phyloP scores from a whole-genome alignment of 169 alveolate species.

The Cryptosporidium meleagridis region DNA sequence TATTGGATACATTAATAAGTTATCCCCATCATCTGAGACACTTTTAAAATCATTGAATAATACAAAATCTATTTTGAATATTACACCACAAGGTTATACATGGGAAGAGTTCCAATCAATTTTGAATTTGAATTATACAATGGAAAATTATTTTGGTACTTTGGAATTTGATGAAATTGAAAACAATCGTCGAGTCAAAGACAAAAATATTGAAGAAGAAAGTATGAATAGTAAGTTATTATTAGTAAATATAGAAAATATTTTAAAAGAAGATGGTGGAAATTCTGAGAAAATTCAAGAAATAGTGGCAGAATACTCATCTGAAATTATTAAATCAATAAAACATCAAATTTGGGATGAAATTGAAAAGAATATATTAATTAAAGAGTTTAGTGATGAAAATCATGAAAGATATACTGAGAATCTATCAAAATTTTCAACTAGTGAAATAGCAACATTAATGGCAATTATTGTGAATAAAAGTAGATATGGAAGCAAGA shows the following conservation, averaged over 20 bases:
- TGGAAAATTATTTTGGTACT: conserved; percentile 36
- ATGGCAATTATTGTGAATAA: conserved; percentile 68
- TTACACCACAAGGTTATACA: conserved; percentile 65
- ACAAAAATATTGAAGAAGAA: conserved; percentile 3
- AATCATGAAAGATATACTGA: conserved; percentile 27
- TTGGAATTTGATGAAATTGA: conserved; percentile 31
- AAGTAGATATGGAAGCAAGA: conserved; percentile 62
- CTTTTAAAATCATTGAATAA: conserved; percentile 28
- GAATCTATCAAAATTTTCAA: conserved; percentile 1
- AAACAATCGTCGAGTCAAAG: background rate
- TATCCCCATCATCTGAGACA: conserved; percentile 34
- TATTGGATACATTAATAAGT: background rate
- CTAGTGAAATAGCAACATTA: conserved; percentile 37
- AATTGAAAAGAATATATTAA: conserved; percentile 12
- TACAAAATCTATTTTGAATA: conserved; percentile 45
- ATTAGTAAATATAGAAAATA: background rate
- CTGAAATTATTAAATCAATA: conserved; percentile 17
- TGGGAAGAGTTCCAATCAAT: conserved; percentile 67
- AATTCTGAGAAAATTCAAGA: background rate
- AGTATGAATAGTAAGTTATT: background rate
- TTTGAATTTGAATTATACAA: conserved; percentile 34
- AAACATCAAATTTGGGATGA: conserved; percentile 56
- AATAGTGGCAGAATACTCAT: background rate
- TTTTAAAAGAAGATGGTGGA: background rate
- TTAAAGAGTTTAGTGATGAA: conserved; percentile 5